Evolutionary conservation across 306 rosid genomes (phyloP), one percentile per base, ranked within the genome.

Genomic region (Cucurbita maxima): DNA sequence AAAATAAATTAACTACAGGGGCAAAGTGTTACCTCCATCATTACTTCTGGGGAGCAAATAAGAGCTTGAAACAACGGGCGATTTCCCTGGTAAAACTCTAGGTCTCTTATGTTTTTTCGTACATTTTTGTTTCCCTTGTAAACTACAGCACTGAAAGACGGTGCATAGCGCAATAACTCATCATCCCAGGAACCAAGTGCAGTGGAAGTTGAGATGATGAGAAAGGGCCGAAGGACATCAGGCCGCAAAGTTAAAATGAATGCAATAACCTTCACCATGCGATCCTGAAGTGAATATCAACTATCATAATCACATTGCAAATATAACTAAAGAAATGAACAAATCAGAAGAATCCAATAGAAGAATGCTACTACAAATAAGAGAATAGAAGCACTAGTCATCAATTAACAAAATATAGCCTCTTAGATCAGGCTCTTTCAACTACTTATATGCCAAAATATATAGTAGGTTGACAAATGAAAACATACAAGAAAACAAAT

Each of bases 91-190:
- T 70, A 62, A 75, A 87, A 89, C 81, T 87, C 96, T 22, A 85
- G 51, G 57, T 79, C 78, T 82, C 84, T 81, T 50, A 87, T 83
- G 60, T 67, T 75, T 76, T 60, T 71, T 37, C 90, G 86, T 7
- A 76, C 55, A 71, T 80, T 87, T 83, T 81, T 82, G 81, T 78
- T 70, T 71, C 96, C 96, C 43, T 53, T 76, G 79, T 87, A 89
- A 50, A 83, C 81, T 73, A 87, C 85, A 69, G 61, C 84, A 82
- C 76, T 78, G 15, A 81, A 52, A 77, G 86, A 74, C 51, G 89
- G 87, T 44, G 86, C 90, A 77, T 77, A 66, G 51, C 9, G 79
- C 64, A 76, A 74, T 75, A 89, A 84, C 76, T 76, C 84, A 52
- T 72, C 59, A 68, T 85, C 88, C 96, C 96, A 89, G 7, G 20